A percentile compares a stretch with the other conserved stretches of the same genome.
These are phyloP conservation scores for Aspergillus coremiiformis DNA, from an alignment of 495 filamentous ascomycete species.

Conservation along the genomic window DNA sequence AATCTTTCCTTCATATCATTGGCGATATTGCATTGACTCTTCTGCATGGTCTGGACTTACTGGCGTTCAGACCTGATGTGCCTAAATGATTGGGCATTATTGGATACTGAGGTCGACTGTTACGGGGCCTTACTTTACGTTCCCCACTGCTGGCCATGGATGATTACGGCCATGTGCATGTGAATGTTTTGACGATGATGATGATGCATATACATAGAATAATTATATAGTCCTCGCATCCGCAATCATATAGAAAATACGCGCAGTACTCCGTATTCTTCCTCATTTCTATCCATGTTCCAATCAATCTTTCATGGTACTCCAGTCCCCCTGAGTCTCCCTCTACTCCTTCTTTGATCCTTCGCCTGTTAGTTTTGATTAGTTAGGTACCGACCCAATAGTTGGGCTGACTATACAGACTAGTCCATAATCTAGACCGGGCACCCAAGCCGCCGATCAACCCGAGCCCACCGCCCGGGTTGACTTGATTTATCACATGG, in stretches of 20 bases:
- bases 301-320: not conserved
- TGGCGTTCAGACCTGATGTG: constrained; percentile 3
- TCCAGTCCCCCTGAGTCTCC: not conserved
- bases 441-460: not conserved
- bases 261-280: not conserved
- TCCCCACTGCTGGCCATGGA: not conserved
- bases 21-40: not conserved
- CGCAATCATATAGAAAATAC: not conserved
- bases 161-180: not conserved
- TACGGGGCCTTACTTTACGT: not conserved
- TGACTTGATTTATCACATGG: constrained; percentile 2
- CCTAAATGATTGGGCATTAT: constrained; percentile 10
- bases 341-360: not conserved
- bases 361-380: not conserved
- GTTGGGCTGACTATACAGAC: constrained; percentile 5
- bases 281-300: not conserved
- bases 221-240: not conserved
- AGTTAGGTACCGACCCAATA: not conserved
- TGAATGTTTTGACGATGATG: not conserved
- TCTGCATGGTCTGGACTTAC: constrained; percentile 3
- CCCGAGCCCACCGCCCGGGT: constrained; percentile 1
- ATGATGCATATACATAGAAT: constrained; percentile 4
- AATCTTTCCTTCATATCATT: not conserved
- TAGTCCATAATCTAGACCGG: not conserved
- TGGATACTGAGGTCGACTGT: constrained; percentile 7